Evolutionary conservation across 345 rosid species (phyloP).

Genomic region (Citrus medica): DNA sequence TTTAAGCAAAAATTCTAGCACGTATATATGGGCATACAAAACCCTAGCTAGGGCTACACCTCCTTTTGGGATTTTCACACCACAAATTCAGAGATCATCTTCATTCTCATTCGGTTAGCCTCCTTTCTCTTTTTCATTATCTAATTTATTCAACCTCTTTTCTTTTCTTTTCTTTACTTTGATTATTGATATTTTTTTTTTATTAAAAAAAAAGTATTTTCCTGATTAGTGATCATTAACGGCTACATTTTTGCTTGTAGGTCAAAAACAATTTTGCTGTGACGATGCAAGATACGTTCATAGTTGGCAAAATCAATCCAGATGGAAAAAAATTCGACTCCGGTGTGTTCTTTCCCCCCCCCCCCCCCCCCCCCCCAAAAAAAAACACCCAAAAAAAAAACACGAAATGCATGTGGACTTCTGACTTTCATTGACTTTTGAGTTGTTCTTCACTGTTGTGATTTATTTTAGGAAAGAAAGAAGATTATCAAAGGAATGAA

Average conservation of each 20-base stretch:
- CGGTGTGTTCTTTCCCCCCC: slow-evolving; percentile 42
- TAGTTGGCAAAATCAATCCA: slow-evolving; percentile 52
- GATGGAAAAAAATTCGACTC: slow-evolving; percentile 86
- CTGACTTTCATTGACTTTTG: background rate
- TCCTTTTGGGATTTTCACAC: too few species aligned
- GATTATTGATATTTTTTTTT: background rate
- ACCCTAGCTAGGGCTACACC: too few species aligned
- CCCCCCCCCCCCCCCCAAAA: too few species aligned
- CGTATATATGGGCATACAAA: too few species aligned
- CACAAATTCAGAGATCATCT: too few species aligned
- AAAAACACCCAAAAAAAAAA: too few species aligned
- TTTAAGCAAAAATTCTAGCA: too few species aligned
- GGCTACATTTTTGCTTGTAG: background rate
- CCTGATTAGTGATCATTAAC: background rate
- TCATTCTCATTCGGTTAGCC: too few species aligned
- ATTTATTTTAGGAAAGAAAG: slow-evolving; percentile 75
- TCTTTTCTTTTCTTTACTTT: background rate
- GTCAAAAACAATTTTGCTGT: background rate
- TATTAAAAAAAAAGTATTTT: background rate
- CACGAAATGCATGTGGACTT: background rate
- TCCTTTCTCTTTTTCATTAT: too few species aligned
- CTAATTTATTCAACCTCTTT: too few species aligned
- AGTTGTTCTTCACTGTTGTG: background rate
- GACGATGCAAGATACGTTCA: slow-evolving; percentile 56
- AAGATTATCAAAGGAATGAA: slow-evolving; percentile 87